Evolutionary conservation across 805 yeast species (phyloP).

Genomic region (Candida coleopterorum): DNA sequence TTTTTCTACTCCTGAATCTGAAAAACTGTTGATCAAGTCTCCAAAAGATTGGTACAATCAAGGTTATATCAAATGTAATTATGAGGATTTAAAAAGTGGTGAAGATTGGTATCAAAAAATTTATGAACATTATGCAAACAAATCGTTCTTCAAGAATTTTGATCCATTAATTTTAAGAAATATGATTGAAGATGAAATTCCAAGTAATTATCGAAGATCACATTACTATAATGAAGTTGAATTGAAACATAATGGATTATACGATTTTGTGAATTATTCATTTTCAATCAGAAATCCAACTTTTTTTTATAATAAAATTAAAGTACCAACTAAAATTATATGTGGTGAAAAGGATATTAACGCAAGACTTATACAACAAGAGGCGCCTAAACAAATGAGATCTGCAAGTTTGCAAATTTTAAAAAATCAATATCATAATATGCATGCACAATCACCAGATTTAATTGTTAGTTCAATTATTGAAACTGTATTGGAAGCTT

Average conservation of each 20-base stretch:
- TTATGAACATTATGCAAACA: conserved; percentile 9
- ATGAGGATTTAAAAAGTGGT: conserved; percentile 7
- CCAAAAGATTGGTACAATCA: conserved; percentile 10
- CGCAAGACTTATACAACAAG: not conserved
- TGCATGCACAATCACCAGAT: conserved; percentile 16
- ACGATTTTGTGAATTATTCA: conserved; percentile 11
- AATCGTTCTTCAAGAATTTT: conserved; percentile 14
- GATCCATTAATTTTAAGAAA: conserved; percentile 12
- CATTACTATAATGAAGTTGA: conserved; percentile 7
- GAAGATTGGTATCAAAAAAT: conserved; percentile 12
- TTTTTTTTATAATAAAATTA: conserved; percentile 8
- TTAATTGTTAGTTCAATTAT: conserved; percentile 6
- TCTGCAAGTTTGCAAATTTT: conserved; percentile 5
- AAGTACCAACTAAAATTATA: conserved; percentile 13
- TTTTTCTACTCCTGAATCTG: conserved; percentile 16
- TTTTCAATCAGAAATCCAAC: conserved; percentile 5
- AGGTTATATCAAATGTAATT: conserved; percentile 9
- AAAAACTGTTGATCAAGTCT: conserved; percentile 5
- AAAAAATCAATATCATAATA: conserved; percentile 11
- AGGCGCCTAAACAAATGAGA: not conserved
- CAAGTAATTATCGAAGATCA: conserved; percentile 5
- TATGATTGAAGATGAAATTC: conserved; percentile 16
- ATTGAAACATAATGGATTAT: conserved; percentile 12
- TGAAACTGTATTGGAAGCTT: conserved; percentile 6
- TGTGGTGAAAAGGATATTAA: conserved; percentile 11